Evolutionary conservation across 148 eudicot genomes (phyloP).

Genomic region (Diospyros lotus): DNA sequence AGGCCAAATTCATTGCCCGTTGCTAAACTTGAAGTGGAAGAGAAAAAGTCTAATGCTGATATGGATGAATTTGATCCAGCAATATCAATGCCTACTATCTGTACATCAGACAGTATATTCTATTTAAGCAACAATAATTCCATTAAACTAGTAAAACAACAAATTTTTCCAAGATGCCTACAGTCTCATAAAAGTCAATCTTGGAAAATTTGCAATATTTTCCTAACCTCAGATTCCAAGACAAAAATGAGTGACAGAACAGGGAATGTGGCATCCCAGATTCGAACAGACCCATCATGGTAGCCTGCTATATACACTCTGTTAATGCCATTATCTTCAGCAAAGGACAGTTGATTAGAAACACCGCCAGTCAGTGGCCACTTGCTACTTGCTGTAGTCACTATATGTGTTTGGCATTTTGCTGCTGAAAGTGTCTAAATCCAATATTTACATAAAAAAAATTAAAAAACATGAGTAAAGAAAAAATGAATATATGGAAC

Average conservation of each 20-base stretch:
- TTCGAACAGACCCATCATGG: constrained; percentile 75
- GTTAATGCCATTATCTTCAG: constrained; percentile 42
- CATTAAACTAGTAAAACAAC: neutral
- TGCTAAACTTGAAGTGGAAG: constrained; percentile 55
- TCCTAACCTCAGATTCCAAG: constrained; percentile 62
- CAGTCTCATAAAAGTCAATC: neutral
- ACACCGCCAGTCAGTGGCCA: constrained; percentile 95
- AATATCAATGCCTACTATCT: constrained; percentile 53
- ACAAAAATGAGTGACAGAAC: constrained; percentile 49
- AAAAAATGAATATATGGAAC: neutral
- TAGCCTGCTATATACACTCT: constrained; percentile 88
- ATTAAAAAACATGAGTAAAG: neutral
- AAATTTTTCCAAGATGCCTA: neutral
- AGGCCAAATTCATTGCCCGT: constrained; percentile 66
- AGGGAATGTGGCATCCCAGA: constrained; percentile 91
- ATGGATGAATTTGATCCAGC: constrained; percentile 60
- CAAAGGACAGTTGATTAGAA: constrained; percentile 46
- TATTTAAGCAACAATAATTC: constrained; percentile 1
- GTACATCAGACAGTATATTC: constrained; percentile 14
- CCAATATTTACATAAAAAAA: constrained; percentile 8
- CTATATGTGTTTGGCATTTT: constrained; percentile 25
- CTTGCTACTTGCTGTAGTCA: constrained; percentile 27
- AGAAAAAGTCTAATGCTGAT: constrained; percentile 72
- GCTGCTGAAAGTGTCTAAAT: constrained; percentile 46
- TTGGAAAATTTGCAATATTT: neutral